Evolutionary conservation across 257 asterid genomes (phyloP), one percentile per base, ranked within the genome.

Genomic region (Salvia miltiorrhiza): DNA sequence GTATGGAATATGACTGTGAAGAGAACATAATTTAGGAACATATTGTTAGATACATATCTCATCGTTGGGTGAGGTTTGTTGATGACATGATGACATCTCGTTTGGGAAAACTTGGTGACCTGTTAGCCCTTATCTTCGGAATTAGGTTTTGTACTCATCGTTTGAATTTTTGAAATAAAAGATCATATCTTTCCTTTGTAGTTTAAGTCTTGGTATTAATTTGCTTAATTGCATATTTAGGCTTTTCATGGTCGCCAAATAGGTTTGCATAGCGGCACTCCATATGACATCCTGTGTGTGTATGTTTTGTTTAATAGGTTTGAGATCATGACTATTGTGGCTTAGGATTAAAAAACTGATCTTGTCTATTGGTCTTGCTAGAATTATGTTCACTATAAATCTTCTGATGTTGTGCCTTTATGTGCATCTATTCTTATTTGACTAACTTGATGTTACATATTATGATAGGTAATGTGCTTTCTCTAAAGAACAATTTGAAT

Each of bases 391-490:
- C 41, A 28, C 7, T 13, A 47, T 44, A 11, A 37, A 50, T 39
- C 41, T 47, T 56, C 50, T 30, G 12, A 35, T 35, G 11, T 28
- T 70, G 63, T 37, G 2, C 16, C 61, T 35, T 41, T 67, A 49
- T 24, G 54, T 24, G 33, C 10, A 48, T 65, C n/a, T 53, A 13
- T 45, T 32, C 7, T 40, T 41, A n/a, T 35, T 19, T 47, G 58
- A 40, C 73, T 74, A 44, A 74, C 77, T 7, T 55, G 48, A n/a
- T 72, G 64, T 63, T 69, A 56, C 65, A 52, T 70, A 50, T 73
- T 66, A 26, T 62, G 67, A 45, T 76, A 93, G 99, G 96, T 75
- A 93, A 93, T 73, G 88, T 88, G 77, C 93, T 93, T 65, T 80
- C 85, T 24, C 83, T 90, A 49, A 93, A 82, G 95, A 84, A 90